A percentile compares a stretch with the other conserved stretches of the same genome.
Conservation (phyloP, 352 stramenopile species). For the Globisporangium recalcitrans region DNA sequence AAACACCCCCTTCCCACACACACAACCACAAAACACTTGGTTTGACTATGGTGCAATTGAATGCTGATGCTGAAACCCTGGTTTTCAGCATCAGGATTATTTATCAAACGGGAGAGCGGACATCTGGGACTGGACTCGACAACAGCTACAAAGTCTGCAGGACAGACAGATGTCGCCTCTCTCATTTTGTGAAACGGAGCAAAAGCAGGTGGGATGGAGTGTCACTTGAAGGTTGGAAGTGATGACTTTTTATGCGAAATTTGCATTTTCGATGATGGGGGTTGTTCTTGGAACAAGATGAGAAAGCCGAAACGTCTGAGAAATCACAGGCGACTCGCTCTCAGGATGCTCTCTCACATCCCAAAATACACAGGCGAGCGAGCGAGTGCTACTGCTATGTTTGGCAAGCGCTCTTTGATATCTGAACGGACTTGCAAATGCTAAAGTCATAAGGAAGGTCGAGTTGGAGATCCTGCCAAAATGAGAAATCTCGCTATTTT, state of each 20-base stretch:
- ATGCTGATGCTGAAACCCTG: not conserved
- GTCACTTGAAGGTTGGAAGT: not conserved
- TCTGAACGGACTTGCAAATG: too few species aligned
- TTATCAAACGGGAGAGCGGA: not conserved
- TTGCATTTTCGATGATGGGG: not conserved
- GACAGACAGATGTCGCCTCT: not conserved
- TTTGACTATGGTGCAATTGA: not conserved
- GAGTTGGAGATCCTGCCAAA: too few species aligned
- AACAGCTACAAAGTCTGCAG: not conserved
- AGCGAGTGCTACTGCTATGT: too few species aligned
- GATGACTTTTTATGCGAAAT: not conserved
- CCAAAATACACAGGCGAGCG: too few species aligned
- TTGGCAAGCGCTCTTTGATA: too few species aligned
- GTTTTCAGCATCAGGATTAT: not conserved
- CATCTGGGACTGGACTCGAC: not conserved
- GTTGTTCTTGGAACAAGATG: not conserved
- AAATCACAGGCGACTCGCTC: too few species aligned
- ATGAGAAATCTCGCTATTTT: too few species aligned
- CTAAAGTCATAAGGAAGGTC: too few species aligned
- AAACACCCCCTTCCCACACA: conserved; percentile 5
- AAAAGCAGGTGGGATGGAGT: not conserved
- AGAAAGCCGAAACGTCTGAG: not conserved
- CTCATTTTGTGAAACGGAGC: not conserved
- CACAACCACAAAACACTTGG: too few species aligned
- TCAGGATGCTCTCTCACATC: too few species aligned